phyloP scores from a whole-genome alignment of 78 protist species.

The Dictyostelium citrinum region DNA sequence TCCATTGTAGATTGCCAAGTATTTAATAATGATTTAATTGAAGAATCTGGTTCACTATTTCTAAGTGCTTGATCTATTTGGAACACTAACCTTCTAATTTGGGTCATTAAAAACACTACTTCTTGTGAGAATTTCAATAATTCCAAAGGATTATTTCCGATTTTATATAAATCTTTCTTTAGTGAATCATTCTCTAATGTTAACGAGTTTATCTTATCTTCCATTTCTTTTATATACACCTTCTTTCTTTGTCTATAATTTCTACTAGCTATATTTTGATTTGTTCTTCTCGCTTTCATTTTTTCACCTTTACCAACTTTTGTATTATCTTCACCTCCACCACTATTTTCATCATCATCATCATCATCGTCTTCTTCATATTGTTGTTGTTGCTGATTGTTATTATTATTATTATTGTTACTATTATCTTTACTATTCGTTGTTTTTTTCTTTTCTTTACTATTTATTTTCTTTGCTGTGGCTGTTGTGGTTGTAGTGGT shows the following conservation, averaged over 20 bases:
- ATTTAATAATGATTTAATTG: slow-evolving; percentile 21
- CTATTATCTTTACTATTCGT: background rate
- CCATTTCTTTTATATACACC: slow-evolving; percentile 70
- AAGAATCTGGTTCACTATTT: slow-evolving; percentile 37
- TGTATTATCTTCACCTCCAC: background rate
- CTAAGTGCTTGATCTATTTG: slow-evolving; percentile 49
- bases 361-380: background rate
- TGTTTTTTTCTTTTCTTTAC: background rate
- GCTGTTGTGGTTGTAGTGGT: background rate
- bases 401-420: background rate
- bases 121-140: slow-evolving; percentile 35
- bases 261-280: slow-evolving; percentile 68
- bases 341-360: background rate
- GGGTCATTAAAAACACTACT: slow-evolving; percentile 22
- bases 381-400: background rate
- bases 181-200: slow-evolving; percentile 60
- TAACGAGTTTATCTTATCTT: slow-evolving; percentile 48
- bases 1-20: slow-evolving; percentile 40
- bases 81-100: slow-evolving; percentile 31
- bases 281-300: slow-evolving; percentile 45
- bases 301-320: slow-evolving; percentile 33
- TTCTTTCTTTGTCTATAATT: slow-evolving; percentile 76
- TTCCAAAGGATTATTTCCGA: slow-evolving; percentile 56
- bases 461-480: background rate
- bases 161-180: slow-evolving; percentile 41